phyloP scores from a whole-genome alignment of 371 early-diverging fungal species.

The Syncephalastrum racemosum region DNA sequence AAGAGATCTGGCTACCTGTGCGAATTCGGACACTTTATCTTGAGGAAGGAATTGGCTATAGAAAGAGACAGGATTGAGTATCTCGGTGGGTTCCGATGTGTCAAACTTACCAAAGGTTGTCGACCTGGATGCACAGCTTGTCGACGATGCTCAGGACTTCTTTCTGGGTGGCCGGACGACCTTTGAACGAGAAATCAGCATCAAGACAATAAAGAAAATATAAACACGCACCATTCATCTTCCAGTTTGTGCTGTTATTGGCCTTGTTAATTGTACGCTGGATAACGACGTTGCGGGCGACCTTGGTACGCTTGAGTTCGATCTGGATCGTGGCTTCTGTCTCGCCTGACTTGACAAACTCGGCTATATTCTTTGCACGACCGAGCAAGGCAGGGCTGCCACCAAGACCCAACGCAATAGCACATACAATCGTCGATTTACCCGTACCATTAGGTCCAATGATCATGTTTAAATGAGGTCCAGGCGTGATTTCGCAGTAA shows the following conservation, averaged over 20 bases:
- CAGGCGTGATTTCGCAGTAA: conserved; percentile 79
- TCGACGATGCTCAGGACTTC: conserved; percentile 63
- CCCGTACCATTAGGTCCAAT: conserved; percentile 99
- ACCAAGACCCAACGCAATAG: conserved; percentile 95
- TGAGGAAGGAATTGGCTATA: conserved; percentile 94
- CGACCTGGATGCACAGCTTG: conserved; percentile 86
- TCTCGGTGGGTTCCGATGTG: not conserved
- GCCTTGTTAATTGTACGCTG: conserved; percentile 68
- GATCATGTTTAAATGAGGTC: conserved; percentile 96
- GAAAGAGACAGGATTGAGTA: not conserved
- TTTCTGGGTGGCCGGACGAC: conserved; percentile 53
- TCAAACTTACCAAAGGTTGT: conserved; percentile 86
- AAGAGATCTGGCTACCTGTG: conserved; percentile 52
- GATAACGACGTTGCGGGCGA: conserved; percentile 55
- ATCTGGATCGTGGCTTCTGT: conserved; percentile 81
- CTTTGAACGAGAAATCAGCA: conserved; percentile 28
- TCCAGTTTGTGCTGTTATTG: conserved; percentile 74
- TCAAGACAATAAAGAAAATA: not conserved
- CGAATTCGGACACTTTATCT: conserved; percentile 92
- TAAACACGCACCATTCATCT: conserved; percentile 66
- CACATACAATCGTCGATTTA: conserved; percentile 97
- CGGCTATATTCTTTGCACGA: conserved; percentile 83
- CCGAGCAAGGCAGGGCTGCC: conserved; percentile 84
- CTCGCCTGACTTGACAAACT: conserved; percentile 90
- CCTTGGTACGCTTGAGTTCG: conserved; percentile 60